These are phyloP conservation scores for Cutaneotrichosporon spelunceum DNA, from an alignment of 1,284 basidiomycete genomes.

Conservation along the genomic window DNA sequence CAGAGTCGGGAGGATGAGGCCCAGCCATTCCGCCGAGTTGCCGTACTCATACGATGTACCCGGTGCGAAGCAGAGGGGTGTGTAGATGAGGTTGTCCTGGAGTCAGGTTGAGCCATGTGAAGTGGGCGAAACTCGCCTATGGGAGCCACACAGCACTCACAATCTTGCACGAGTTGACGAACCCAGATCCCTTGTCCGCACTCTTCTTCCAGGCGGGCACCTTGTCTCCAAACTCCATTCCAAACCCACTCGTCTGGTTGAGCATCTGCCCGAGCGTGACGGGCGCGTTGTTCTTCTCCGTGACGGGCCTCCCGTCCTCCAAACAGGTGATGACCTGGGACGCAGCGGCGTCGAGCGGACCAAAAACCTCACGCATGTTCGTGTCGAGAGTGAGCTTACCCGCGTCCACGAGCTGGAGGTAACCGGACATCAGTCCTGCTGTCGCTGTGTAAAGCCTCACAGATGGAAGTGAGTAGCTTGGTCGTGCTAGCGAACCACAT, in stretches of 20 bases:
- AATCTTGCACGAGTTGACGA: conserved; percentile 39
- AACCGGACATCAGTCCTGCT: conserved; percentile 14
- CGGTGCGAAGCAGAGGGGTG: conserved; percentile 32
- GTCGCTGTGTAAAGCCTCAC: conserved; percentile 14
- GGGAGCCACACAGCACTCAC: conserved; percentile 18
- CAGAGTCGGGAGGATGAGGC: conserved; percentile 32
- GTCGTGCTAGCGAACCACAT: conserved; percentile 41
- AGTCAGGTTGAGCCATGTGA: too few relatives aligned
- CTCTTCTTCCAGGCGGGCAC: conserved; percentile 31
- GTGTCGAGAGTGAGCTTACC: conserved; percentile 32
- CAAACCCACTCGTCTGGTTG: conserved; percentile 44
- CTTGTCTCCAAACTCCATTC: conserved; percentile 31
- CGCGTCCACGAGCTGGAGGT: conserved; percentile 35
- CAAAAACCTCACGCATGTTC: conserved; percentile 24
- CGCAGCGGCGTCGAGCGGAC: conserved; percentile 25
- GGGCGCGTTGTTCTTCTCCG: conserved; percentile 15
- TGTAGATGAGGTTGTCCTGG: conserved; percentile 40
- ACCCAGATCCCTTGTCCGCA: conserved; percentile 29
- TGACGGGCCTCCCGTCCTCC: conserved; percentile 22
- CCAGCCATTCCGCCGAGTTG: conserved; percentile 42
- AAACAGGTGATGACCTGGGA: conserved; percentile 24
- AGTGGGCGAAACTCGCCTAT: too few relatives aligned
- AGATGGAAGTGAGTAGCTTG: conserved; percentile 37
- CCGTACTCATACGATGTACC: conserved; percentile 36
- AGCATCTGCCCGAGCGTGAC: conserved; percentile 32